phyloP scores from a whole-genome alignment of 1,284 basidiomycete genomes.

The Ustilago esculenta region DNA sequence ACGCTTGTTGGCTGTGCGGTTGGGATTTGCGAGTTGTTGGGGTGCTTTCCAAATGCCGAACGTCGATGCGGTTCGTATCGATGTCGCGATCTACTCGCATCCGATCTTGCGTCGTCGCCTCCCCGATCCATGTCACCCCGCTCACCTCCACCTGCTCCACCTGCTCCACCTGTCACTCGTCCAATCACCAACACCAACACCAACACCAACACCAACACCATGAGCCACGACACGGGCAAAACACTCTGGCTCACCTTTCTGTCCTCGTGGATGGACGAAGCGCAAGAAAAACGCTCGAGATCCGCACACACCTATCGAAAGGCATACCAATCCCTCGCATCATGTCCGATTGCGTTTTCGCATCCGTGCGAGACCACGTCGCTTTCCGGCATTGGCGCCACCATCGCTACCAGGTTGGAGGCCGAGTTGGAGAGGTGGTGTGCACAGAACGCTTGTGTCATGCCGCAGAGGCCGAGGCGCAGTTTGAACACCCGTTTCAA shows the following conservation, averaged over 20 bases:
- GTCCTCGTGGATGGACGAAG: conserved; percentile 52
- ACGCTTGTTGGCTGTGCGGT: no score
- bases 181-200: no score
- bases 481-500: neutral
- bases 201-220: no score
- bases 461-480: conserved; percentile 53
- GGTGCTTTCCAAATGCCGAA: no score
- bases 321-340: conserved; percentile 52
- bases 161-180: no score
- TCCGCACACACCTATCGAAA: conserved; percentile 52
- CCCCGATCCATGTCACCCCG: no score
- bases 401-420: conserved; percentile 55
- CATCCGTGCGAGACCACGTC: conserved; percentile 59
- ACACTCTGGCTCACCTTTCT: conserved; percentile 58
- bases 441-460: conserved; percentile 23
- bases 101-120: no score
- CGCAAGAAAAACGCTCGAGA: conserved; percentile 51
- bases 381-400: conserved; percentile 55
- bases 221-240: conserved; percentile 30
- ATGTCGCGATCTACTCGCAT: no score
- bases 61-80: no score
- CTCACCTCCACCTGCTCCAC: no score
- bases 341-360: conserved; percentile 46
- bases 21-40: no score
- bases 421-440: conserved; percentile 57